Conservation (phyloP, 768 basidiomycete species). For the Boletus insuetus region DNA sequence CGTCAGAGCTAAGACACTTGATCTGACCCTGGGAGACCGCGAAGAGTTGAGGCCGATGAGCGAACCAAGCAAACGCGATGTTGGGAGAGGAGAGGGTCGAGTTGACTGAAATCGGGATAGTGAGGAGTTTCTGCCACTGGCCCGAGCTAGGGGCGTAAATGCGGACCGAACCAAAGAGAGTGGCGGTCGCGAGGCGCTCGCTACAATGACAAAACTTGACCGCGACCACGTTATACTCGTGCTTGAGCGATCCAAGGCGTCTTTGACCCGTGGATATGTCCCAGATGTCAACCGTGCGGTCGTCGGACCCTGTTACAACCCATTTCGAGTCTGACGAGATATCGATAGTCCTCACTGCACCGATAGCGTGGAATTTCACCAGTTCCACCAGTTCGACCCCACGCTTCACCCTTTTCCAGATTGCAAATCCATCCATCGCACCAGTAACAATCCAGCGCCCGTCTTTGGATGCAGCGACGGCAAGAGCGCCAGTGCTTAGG, state of each 20-base stretch:
- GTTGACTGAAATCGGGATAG: constrained; percentile 15
- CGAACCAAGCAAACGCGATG: constrained; percentile 10
- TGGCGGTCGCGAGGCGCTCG: constrained; percentile 16
- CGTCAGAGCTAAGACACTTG: constrained; percentile 14
- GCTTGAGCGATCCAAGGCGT: constrained; percentile 5
- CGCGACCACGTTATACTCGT: constrained; percentile 18
- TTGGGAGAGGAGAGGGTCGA: background rate
- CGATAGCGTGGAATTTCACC: background rate
- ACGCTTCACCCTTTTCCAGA: constrained; percentile 3
- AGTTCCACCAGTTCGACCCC: background rate
- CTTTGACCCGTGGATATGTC: constrained; percentile 12
- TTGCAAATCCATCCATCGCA: constrained; percentile 6
- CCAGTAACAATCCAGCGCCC: constrained; percentile 10
- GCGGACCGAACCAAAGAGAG: constrained; percentile 19
- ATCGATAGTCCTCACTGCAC: constrained; percentile 14
- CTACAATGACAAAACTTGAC: constrained; percentile 21
- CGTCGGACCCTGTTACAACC: constrained; percentile 18
- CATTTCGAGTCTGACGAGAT: constrained; percentile 19
- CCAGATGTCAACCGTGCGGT: constrained; percentile 11
- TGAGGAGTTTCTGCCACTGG: constrained; percentile 8
- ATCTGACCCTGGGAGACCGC: constrained; percentile 18
- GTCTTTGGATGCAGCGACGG: constrained; percentile 11
- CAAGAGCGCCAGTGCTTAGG: background rate
- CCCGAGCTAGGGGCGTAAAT: constrained; percentile 7
- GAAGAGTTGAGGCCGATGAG: constrained; percentile 10